Evolutionary conservation across 2,329 filamentous ascomycete genomes (phyloP), one percentile per base, ranked within the genome.

Genomic region (Stagonosporopsis cucurbitacearum): DNA sequence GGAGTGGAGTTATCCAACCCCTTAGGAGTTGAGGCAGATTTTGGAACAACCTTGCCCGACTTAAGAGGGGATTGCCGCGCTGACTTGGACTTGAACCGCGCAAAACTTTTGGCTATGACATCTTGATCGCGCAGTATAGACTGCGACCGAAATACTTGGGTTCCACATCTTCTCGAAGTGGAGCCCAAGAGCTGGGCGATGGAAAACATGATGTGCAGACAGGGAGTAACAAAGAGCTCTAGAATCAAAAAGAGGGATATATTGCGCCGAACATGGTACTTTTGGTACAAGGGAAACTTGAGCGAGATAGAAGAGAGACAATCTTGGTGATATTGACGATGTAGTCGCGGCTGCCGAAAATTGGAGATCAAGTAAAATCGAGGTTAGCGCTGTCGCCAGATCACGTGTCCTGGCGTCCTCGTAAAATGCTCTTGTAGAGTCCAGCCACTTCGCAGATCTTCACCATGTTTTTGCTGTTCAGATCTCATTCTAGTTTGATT

Each of bases 61-160:
- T 35, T 45, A 13, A 19, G 28, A 19, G 19, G 20, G 22, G 17
- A 13, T 17, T 15, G 20, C 13, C 33, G 45, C 19, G 41, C 26
- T 49, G 28, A 32, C 13, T 15, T 20, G 5, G 53, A 56, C 2
- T 47, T 51, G 37, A 47, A 47, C 17, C 53, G 53, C 12, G 32
- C 47, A 17, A 37, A 25, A 12, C 32, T 3, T 8, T 13, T 22
- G 12, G 12, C 39, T 1, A 5, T 13, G 4, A 8, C 15, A 12
- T 25, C 15, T 37, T 47, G 42, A 8, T 37, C 17, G 13, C 17
- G 33, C 6, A 39, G 20, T 45, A 22, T 15, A 5, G 26, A 35
- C 28, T 30, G 33, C 22, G 28, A 35, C 13, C 26, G 45, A 19
- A 28, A 35, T 6, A 36, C 42, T 6, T 23, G 33, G 35, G 20